Evolutionary conservation across 2,329 filamentous ascomycete genomes (phyloP).

Genomic region (Reticulascus tulasneorum): DNA sequence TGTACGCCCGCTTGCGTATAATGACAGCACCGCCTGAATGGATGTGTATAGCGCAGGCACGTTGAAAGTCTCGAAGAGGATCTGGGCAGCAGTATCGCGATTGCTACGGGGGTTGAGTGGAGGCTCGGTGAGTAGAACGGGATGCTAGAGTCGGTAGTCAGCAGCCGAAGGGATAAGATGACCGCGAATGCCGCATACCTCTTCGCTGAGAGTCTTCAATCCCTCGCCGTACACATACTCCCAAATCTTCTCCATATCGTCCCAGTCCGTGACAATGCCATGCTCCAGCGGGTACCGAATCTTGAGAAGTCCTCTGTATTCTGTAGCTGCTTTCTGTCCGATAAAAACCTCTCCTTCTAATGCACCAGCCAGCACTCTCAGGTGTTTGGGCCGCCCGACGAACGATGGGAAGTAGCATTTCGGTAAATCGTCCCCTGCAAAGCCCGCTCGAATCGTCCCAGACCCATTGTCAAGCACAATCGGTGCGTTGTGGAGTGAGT

Average conservation of each 20-base stretch:
- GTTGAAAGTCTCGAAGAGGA: slow-evolving; percentile 98
- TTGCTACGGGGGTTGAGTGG: slow-evolving; percentile 94
- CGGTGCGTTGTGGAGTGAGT: slow-evolving; percentile 85
- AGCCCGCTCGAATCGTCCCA: slow-evolving; percentile 93
- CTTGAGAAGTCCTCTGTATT: slow-evolving; percentile 88
- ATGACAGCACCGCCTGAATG: slow-evolving; percentile 91
- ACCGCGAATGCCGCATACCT: slow-evolving; percentile 50
- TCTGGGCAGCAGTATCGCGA: slow-evolving; percentile 92
- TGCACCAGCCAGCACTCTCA: slow-evolving; percentile 91
- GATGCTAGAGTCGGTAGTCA: slow-evolving; percentile 57
- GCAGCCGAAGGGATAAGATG: slow-evolving; percentile 7
- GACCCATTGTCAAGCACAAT: slow-evolving; percentile 99
- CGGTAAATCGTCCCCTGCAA: slow-evolving; percentile 91
- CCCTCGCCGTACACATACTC: slow-evolving; percentile 96
- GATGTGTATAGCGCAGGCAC: slow-evolving; percentile 95
- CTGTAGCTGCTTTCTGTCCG: slow-evolving; percentile 80
- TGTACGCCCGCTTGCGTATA: slow-evolving; percentile 93
- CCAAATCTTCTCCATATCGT: slow-evolving; percentile 99
- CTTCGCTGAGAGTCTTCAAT: slow-evolving; percentile 93
- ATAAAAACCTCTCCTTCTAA: slow-evolving; percentile 97
- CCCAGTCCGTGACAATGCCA: slow-evolving; percentile 98
- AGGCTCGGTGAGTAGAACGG: slow-evolving; percentile 91
- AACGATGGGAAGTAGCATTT: slow-evolving; percentile 98
- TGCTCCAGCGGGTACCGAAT: slow-evolving; percentile 95
- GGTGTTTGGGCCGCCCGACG: slow-evolving; percentile 92